These are phyloP conservation scores for Pyricularia grisea DNA, from an alignment of 2,329 filamentous ascomycete species.

Conservation along the genomic window DNA sequence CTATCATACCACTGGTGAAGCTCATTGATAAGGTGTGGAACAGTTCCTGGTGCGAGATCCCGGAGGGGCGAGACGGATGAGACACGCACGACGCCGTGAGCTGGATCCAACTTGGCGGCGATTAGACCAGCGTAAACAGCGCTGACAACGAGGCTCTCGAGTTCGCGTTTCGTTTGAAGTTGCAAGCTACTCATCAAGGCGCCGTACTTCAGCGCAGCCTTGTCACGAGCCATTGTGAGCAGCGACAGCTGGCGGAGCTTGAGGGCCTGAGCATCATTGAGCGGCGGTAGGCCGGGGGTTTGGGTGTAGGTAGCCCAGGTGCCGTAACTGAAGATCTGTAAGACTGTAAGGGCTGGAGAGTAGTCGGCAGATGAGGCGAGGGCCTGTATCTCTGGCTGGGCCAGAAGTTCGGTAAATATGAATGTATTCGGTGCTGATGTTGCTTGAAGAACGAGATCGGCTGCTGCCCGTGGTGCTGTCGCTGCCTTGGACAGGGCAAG, in stretches of 20 bases:
- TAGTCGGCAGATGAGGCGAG: slow-evolving; percentile 53
- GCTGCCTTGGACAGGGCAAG: slow-evolving; percentile 80
- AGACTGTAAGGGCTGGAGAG: slow-evolving; percentile 54
- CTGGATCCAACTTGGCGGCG: slow-evolving; percentile 73
- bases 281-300: slow-evolving; percentile 49
- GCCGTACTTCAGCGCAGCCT: slow-evolving; percentile 61
- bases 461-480: slow-evolving; percentile 71
- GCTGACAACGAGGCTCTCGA: slow-evolving; percentile 80
- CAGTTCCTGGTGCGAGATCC: slow-evolving; percentile 67
- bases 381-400: slow-evolving; percentile 67
- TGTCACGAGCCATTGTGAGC: slow-evolving; percentile 65
- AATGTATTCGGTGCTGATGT: slow-evolving; percentile 86
- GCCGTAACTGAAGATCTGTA: slow-evolving; percentile 88
- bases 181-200: slow-evolving; percentile 58
- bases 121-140: slow-evolving; percentile 83
- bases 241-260: slow-evolving; percentile 91
- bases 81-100: slow-evolving; percentile 63
- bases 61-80: slow-evolving; percentile 76
- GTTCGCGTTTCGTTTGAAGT: slow-evolving; percentile 55
- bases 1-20: slow-evolving; percentile 70
- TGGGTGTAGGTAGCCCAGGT: slow-evolving; percentile 67
- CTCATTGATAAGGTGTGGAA: slow-evolving; percentile 57
- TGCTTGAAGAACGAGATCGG: slow-evolving; percentile 78
- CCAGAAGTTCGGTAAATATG: slow-evolving; percentile 88
- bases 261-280: slow-evolving; percentile 62